Percentiles rank a stretch among this genome's conserved stretches.
These are phyloP conservation scores for Phytopythium boreale DNA, from an alignment of 352 stramenopile genomes.

Conservation along the genomic window DNA sequence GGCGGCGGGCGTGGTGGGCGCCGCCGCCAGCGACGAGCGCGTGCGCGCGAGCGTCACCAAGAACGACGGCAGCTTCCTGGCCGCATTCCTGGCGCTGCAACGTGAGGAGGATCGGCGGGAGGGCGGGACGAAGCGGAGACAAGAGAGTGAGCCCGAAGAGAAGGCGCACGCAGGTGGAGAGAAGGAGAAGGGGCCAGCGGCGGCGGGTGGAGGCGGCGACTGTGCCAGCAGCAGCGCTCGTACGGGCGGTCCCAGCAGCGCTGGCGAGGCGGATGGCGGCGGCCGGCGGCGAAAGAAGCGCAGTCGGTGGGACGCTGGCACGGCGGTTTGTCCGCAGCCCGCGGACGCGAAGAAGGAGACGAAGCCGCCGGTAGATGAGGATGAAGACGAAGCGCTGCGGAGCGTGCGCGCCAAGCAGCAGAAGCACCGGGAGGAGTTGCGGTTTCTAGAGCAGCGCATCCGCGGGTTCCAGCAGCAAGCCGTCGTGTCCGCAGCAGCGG, in stretches of 20 bases:
- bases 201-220: no score
- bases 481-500: background rate
- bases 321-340: background rate
- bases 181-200: no score
- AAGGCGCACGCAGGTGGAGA: no score
- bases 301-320: background rate
- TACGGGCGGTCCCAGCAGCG: background rate
- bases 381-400: background rate
- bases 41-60: background rate
- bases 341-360: background rate
- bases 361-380: no score
- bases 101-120: background rate
- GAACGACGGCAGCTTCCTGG: background rate
- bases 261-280: background rate
- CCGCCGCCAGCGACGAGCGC: background rate
- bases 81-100: background rate
- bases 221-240: no score
- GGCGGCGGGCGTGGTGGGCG: background rate
- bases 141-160: no score
- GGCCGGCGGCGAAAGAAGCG: background rate
- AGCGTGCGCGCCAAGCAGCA: constrained; percentile 17
- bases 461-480: constrained; percentile 4
- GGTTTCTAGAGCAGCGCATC: constrained; percentile 21
- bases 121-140: no score
- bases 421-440: constrained; percentile 16